A percentile compares a stretch with the other conserved stretches of the same genome.
These are phyloP conservation scores for Chenopodium formosanum DNA, from an alignment of 148 eudicot species.

Conservation along the genomic window DNA sequence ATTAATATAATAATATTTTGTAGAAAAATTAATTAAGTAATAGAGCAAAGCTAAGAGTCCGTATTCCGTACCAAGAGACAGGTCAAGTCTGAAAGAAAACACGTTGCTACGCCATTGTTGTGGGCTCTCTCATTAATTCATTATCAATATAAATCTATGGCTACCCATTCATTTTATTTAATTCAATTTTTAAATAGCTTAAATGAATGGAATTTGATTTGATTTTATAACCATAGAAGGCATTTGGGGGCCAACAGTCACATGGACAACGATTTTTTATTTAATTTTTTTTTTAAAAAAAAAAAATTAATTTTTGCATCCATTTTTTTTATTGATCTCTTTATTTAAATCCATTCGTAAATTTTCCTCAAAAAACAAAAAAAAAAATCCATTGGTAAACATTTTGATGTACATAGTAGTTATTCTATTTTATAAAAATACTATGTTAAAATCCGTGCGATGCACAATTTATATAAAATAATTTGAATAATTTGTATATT, in stretches of 20 bases:
- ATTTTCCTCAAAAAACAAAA: too few species aligned
- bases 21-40: neutral
- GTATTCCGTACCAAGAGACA: slow-evolving; percentile 5
- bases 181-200: neutral
- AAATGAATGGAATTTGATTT: neutral
- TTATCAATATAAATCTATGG: neutral
- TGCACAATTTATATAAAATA: too few species aligned
- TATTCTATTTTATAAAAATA: too few species aligned
- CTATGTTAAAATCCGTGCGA: too few species aligned
- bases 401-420: too few species aligned
- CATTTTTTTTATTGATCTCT: neutral
- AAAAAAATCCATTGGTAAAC: too few species aligned
- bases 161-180: neutral
- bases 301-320: neutral
- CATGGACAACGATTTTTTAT: neutral
- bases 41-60: neutral
- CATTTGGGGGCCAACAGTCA: neutral
- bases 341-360: too few species aligned
- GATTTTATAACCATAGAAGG: neutral
- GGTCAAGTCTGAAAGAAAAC: neutral
- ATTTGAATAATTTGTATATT: too few species aligned
- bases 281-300: too few species aligned
- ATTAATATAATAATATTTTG: neutral
- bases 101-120: neutral
- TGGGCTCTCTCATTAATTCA: neutral